Evolutionary conservation across 768 basidiomycete genomes (phyloP), one percentile per base, ranked within the genome.

Genomic region (Lentinula guzmanii): DNA sequence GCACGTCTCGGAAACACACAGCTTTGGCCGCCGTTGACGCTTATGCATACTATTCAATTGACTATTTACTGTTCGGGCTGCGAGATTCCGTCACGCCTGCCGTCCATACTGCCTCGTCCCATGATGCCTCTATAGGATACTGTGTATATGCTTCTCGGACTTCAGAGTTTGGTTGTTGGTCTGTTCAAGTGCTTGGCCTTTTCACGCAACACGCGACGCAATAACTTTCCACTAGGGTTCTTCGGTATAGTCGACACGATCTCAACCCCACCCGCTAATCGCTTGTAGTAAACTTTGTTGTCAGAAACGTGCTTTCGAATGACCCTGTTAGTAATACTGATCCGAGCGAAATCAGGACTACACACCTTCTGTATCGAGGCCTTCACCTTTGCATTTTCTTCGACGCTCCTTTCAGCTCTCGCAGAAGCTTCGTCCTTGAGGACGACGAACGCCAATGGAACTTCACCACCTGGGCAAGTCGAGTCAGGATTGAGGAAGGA

Each of bases 371-470:
- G 69, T 43, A 87, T 82, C 0, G 77, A 77, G 28, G 65, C 69
- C 65, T 81, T 81, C 52, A 85, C 74, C 3, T 65, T 69, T 31
- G 74, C 71, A 28, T 1, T 62, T 1, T 74, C 69, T 52, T 73
- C 68, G 10, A 76, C 69, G 34, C 74, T 73, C 55, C 71, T 56
- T 4, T 75, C 69, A 4, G 81, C 70, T 41, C 75, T 74, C 54
- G 71, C 54, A 3, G 76, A 70, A 7, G 81, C 79, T n/a, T 75
- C 70, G 2, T 70, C 64, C 5, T 72, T 76, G 4, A 87, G 76
- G 1, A 83, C 84, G 3, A 90, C 79, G 65, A 84, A 90, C 4
- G 88, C 90, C 67, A 89, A 68, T 0, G 89, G 89, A 5, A 88
- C 72, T 68, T 91, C 89, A 15, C 89, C 89, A 62, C 75, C 79